A percentile compares a stretch with the other conserved stretches of the same genome.
These are phyloP conservation scores for Tribonema minus DNA, from an alignment of 108 stramenopile species.

Conservation along the genomic window DNA sequence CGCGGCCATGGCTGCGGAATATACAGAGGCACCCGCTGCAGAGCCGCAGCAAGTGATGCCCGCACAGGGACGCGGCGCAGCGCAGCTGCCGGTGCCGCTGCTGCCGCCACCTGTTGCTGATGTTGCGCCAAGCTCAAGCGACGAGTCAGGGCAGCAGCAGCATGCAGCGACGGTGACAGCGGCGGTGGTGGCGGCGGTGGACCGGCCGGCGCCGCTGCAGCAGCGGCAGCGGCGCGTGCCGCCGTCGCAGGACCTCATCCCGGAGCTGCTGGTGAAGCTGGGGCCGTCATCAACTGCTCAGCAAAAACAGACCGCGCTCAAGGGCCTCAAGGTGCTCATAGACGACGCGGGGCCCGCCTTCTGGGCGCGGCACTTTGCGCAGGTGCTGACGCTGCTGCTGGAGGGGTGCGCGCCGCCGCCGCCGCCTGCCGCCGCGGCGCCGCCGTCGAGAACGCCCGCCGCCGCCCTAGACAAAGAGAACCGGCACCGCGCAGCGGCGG, in stretches of 20 bases:
- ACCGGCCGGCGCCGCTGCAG: neutral
- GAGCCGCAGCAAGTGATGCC: neutral
- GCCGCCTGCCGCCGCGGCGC: neutral
- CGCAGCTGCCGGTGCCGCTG: neutral
- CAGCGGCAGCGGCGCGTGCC: neutral
- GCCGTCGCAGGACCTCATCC: neutral
- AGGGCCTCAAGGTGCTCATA: neutral
- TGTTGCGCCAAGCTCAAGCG: neutral
- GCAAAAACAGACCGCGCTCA: neutral
- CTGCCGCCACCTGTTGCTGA: neutral
- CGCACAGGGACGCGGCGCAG: neutral
- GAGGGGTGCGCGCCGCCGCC: conserved; percentile 5
- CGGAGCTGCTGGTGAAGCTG: neutral
- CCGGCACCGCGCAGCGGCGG: neutral
- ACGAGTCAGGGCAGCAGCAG: neutral
- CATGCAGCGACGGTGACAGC: neutral
- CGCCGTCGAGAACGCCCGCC: neutral
- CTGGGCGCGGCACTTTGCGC: conserved; percentile 35
- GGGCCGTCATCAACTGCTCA: neutral
- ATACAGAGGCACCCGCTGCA: neutral
- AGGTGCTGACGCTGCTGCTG: conserved; percentile 33
- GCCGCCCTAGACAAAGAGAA: neutral
- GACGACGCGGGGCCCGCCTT: neutral
- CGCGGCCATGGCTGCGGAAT: neutral
- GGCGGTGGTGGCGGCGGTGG: neutral